Percentiles rank a stretch among this genome's conserved stretches.
These are phyloP conservation scores for Pyrenophora seminiperda DNA, from an alignment of 2,329 filamentous ascomycete species.

Conservation along the genomic window DNA sequence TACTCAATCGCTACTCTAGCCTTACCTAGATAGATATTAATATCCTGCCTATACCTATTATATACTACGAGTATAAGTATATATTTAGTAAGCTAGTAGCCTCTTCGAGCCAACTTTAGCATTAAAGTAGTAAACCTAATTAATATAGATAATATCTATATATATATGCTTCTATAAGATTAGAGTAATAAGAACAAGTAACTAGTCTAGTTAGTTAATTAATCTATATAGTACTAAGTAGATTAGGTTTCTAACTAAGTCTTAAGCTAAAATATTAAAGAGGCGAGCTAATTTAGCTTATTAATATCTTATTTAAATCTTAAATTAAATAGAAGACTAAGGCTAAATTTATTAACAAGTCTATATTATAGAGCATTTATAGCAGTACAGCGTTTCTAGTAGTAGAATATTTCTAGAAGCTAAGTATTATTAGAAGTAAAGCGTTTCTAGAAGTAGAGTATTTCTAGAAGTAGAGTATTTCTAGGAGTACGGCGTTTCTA, in stretches of 20 bases:
- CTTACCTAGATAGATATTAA: constrained; percentile 3
- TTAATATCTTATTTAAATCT: neutral
- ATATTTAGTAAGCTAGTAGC: constrained; percentile 1
- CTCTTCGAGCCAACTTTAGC: neutral
- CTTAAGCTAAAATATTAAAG: neutral
- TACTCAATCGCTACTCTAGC: constrained; percentile 1
- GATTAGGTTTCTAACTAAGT: neutral
- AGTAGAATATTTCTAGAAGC: neutral
- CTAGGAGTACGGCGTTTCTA: neutral
- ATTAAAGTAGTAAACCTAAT: neutral
- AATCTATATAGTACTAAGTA: neutral
- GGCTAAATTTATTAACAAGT: neutral
- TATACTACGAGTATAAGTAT: neutral
- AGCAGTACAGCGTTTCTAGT: neutral
- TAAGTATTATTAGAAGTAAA: neutral
- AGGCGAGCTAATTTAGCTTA: too few species aligned
- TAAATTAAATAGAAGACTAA: too few species aligned
- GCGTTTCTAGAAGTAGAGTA: neutral
- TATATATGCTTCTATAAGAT: neutral
- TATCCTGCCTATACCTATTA: constrained; percentile 2
- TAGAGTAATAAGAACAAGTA: neutral
- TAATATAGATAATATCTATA: neutral
- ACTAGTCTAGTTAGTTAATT: neutral
- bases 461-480: neutral
- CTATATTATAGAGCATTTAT: neutral